A percentile compares a stretch with the other conserved stretches of the same genome.
Evolutionary conservation across 345 rosid genomes (phyloP).

Genomic region (Alliaria petiolata): DNA sequence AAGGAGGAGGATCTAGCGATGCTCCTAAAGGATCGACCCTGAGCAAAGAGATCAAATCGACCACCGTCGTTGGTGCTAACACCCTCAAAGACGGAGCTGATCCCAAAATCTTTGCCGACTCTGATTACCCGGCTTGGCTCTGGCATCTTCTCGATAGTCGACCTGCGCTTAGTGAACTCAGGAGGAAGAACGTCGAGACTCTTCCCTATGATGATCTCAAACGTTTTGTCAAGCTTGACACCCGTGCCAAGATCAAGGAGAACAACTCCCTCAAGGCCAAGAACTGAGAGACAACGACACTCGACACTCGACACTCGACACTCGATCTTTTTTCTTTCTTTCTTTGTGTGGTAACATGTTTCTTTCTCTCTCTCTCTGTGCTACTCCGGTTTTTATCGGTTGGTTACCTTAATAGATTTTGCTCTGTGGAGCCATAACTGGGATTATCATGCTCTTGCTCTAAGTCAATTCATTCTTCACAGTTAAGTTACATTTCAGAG

Average conservation of each 20-base stretch:
- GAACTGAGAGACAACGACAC: slow-evolving; percentile 43
- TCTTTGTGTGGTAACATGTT: neutral
- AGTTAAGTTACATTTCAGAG: neutral
- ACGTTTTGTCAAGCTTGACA: slow-evolving; percentile 85
- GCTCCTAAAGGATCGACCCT: slow-evolving; percentile 69
- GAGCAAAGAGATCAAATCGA: slow-evolving; percentile 82
- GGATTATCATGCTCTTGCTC: too few relatives aligned
- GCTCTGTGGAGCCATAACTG: too few relatives aligned
- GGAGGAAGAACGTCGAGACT: slow-evolving; percentile 51
- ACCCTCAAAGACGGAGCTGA: slow-evolving; percentile 86
- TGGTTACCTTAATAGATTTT: too few relatives aligned
- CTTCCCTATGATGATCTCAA: slow-evolving; percentile 76
- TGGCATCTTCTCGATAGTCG: slow-evolving; percentile 78
- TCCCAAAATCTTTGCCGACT: slow-evolving; percentile 64
- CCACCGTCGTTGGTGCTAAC: slow-evolving; percentile 84
- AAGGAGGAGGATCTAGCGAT: slow-evolving; percentile 62
- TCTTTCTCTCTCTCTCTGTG: slow-evolving; percentile 13
- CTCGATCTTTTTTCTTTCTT: neutral
- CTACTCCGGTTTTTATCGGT: neutral
- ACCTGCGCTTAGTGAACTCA: slow-evolving; percentile 74
- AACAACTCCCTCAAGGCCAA: slow-evolving; percentile 84
- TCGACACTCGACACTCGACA: too few relatives aligned
- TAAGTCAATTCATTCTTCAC: too few relatives aligned
- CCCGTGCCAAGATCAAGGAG: slow-evolving; percentile 75
- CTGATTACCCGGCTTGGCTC: slow-evolving; percentile 83